Evolutionary conservation across 176 grass and related monocot species (phyloP), one percentile per base, ranked within the genome.

Genomic region (Paspalum vaginatum): DNA sequence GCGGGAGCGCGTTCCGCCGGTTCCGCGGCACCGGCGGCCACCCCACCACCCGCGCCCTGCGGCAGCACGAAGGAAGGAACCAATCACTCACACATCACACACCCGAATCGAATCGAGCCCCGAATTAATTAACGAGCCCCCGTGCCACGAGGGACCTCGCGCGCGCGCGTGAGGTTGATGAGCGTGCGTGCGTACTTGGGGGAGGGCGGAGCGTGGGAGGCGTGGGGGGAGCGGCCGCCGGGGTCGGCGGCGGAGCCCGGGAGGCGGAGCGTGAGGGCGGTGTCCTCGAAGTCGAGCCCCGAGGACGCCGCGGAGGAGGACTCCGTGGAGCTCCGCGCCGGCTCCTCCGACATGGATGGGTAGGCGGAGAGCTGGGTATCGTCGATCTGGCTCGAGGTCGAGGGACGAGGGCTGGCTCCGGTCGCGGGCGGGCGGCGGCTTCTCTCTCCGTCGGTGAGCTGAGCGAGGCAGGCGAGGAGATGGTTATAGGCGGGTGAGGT

Each of bases 271-370:
- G 85, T 94, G 83, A 97, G 85, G 24, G 79, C 87, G 43, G 94
- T 92, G 75, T 97, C 94, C 39, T 97, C 89, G 67, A 91, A 97
- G 83, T 94, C 95, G 53, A 94, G 79, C 27, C 87, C 91, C 25
- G 89, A 91, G 48, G 94, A 90, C 20, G 76, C 87, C 48, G 89
- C 83, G 37, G 83, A 70, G 14, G 83, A 70, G n/a, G 87, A 84
- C 82, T 91, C 87, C 80, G 89, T 92, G 65, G 91, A 97, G 83
- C 94, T 97, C 82, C 88, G 80, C 83, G 88, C 88, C 61, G 92
- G 88, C 52, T 75, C 89, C 42, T 87, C 85, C 56, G 87, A 90
- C 91, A 90, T 90, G 56, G 61, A 90, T 90, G 56, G 61, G 24
- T 26, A 7, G 37, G 18, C 20, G 11, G 20, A 20, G 72, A 42